Base-by-base conservation (phyloP, 2,329 filamentous ascomycete species). In the Thelonectria rubi region DNA sequence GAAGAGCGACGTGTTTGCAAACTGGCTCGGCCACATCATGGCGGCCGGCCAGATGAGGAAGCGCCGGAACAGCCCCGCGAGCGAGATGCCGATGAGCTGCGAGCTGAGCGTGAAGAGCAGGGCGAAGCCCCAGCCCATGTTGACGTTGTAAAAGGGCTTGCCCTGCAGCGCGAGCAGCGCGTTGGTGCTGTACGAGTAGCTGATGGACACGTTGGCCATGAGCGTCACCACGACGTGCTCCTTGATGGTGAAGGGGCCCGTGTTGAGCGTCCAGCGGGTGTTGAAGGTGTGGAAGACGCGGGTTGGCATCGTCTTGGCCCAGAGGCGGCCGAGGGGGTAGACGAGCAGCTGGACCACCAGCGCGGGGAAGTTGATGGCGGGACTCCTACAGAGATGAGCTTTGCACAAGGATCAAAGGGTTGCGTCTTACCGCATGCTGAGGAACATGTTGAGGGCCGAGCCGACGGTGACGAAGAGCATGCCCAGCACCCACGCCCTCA, bases 11-110 rank as follows among this genome's bases (percentile, higher is more conserved):
- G 79, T 81, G 62, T 80, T 84, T 3, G 75, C 75, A 21, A 81
- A 69, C 78, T 80, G 56, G 82, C 77, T 78, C 2, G 86, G 86
- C 85, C 86, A 88, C 60, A 88, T 82, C 85, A 88, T 88, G 32
- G 84, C 81, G 1, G 86, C 83, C 1, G 84, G 86, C 73, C 78
- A 82, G n/a, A 86, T 81, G 18, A 88, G 78, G 72, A 85, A 88
- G 21, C 83, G 79, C 26, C 85, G 79, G 32, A 81, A 79, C 45
- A 88, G 73, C 1, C 86, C 86, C 1, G 87, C 86, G 15, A 89
- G 75, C 1, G 85, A 85, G 64, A 88, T 87, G 5, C 87, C 87
- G 49, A 87, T 84, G 65, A 86, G 78, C 63, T 88, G 83, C 1
- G 84, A 86, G 17, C 84, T 85, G 60, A 88, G 80, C 11, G 80